Evolutionary conservation across 2,329 filamentous ascomycete genomes (phyloP), one percentile per base, ranked within the genome.

Genomic region (Clonostachys chloroleuca): DNA sequence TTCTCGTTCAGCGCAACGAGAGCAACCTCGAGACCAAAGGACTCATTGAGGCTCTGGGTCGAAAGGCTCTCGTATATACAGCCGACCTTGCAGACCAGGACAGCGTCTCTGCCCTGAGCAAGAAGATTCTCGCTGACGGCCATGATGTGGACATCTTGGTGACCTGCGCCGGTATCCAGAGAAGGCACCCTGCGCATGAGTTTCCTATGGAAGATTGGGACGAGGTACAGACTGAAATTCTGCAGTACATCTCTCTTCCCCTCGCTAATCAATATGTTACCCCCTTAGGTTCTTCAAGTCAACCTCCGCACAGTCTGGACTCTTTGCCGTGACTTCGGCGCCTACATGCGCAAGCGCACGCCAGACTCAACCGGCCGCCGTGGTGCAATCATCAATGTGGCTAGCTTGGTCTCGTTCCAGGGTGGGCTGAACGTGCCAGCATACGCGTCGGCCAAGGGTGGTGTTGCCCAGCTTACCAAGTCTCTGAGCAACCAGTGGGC

Each of bases 401-500:
- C 83, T 5, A 85, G 79, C n/a, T 75, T 95, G 35, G 74, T 92
- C 34, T 80, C 79, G 37, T 90, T 89, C 73, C 86, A 92, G 63
- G 89, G 89, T 44, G 89, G 89, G 0, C 75, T 92, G 54, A 92
- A 84, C 0, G 87, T 94, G 2, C 87, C 88, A 0, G 88, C 88
- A 1, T 94, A 92, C 59, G 84, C 88, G 1, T 86, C 88, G 3
- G 80, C 78, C 47, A 94, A 94, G 66, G 89, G 88, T 35, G 89
- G 86, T 5, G 81, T 94, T 0, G 83, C 80, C 2, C 88, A 92
- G 68, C 67, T 92, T 47, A 91, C 87, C 39, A 91, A 91, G 67
- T 81, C 84, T 4, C 70, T 92, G 46, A 81, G 81, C 34, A 94
- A 92, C 59, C 86, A 92, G 67, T 94, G 89, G 89, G 78, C 82